phyloP scores from a whole-genome alignment of 1,284 basidiomycete species.

The Sphagnurus paluster region DNA sequence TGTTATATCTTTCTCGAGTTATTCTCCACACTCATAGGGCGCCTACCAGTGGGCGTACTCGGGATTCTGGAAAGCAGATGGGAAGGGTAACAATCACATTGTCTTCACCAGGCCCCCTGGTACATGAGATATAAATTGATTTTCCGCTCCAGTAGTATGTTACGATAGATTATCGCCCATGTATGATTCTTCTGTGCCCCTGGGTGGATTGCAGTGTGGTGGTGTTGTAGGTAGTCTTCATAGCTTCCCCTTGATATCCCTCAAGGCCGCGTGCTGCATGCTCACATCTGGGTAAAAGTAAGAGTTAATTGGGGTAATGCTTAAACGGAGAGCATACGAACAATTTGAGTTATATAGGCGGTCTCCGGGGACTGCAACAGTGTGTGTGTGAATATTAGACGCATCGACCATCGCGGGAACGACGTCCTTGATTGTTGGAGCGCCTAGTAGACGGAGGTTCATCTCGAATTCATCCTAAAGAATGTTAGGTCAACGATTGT shows the following conservation, averaged over 20 bases:
- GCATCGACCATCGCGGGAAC: conserved; percentile 89
- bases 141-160: neutral
- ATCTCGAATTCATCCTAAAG: conserved; percentile 90
- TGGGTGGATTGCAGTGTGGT: neutral
- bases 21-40: neutral
- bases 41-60: conserved; percentile 13
- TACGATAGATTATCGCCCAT: too few species aligned
- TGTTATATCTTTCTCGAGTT: neutral
- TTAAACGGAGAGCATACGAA: conserved; percentile 42
- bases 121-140: neutral
- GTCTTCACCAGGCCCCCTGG: conserved; percentile 6
- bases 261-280: conserved; percentile 54
- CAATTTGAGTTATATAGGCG: conserved; percentile 79
- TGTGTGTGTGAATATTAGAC: conserved; percentile 62
- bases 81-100: conserved; percentile 13
- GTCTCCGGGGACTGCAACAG: conserved; percentile 66
- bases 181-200: too few species aligned
- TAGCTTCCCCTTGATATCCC: conserved; percentile 36
- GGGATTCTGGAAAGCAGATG: conserved; percentile 6
- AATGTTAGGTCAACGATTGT: conserved; percentile 3
- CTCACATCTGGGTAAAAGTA: conserved; percentile 34
- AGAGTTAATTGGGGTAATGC: neutral
- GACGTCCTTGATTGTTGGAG: conserved; percentile 75
- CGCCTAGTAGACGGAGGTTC: conserved; percentile 89
- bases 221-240: neutral